Evolutionary conservation across 345 rosid species (phyloP).

Genomic region (Syzygium aqueum): DNA sequence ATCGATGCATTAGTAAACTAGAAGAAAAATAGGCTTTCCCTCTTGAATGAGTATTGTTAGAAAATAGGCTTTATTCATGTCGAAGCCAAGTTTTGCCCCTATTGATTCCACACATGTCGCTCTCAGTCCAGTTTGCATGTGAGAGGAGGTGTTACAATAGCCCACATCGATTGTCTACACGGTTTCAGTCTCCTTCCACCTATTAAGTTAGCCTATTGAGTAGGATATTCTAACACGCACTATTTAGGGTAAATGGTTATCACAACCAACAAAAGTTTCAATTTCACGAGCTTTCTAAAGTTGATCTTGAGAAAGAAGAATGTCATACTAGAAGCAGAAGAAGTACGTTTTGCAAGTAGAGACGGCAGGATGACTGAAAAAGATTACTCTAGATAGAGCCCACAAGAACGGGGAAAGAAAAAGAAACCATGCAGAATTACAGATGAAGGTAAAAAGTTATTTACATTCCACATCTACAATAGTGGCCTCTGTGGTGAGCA

Average conservation of each 20-base stretch:
- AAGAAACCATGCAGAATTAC: background rate
- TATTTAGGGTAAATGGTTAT: background rate
- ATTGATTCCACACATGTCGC: background rate
- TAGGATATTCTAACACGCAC: background rate
- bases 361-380: background rate
- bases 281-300: background rate
- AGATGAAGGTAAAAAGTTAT: slow-evolving; percentile 1
- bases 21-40: background rate
- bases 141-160: background rate
- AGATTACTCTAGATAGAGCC: background rate
- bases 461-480: slow-evolving; percentile 79
- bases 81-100: background rate
- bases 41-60: background rate
- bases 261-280: background rate
- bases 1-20: background rate
- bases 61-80: background rate
- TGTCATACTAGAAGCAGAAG: background rate
- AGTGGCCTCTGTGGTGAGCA: slow-evolving; percentile 69
- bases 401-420: background rate
- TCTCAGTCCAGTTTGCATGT: background rate
- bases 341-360: background rate
- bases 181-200: background rate
- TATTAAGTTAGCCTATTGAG: background rate
- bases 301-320: background rate
- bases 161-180: background rate